Evolutionary conservation across 2,329 filamentous ascomycete species (phyloP), one percentile per base, ranked within the genome.

Genomic region (Colletotrichum tamarilloi): DNA sequence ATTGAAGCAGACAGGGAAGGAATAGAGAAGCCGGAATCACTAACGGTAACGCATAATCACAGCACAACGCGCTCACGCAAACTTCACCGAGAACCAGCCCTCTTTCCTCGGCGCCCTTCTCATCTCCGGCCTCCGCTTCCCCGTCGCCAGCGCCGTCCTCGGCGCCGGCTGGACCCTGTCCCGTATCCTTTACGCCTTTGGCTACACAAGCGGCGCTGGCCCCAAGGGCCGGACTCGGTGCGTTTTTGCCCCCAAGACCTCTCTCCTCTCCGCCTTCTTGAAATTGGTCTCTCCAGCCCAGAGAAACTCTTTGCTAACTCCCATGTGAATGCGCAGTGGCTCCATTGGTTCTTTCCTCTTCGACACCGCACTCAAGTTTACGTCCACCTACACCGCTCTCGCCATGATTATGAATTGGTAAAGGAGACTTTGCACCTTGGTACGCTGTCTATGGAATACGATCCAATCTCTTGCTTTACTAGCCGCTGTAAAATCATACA

Each of bases 21-120:
- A 32, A 32, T 32, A 32, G 30, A 32, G 30, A 32, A 55, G 19
- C 7, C 9, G 26, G 38, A 42, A 26, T 49, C n/a, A 38, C 53
- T 72, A 55, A 71, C 42, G 32, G 5, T 3, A 22, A 24, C 24
- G n/a, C 7, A n/a, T 32, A 35, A 22, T 26, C 14, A 46, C 68
- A 88, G 87, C 88, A 65, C 90, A 92, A 78, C 88, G 89, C 60
- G 87, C 90, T 11, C 91, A 93, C 79, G 82, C 84, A 77, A 92
- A 93, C 85, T 93, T 87, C 82, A 86, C 85, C 75, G 92, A 93
- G 84, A 91, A 90, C 82, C 83, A 89, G 46, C 82, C 87, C 9
- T 84, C 89, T 4, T 85, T 89, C 78, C 77, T 92, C 12, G 84
- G 82, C 26, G 82, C 85, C 28, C 82, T 92, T 12, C 80, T 91